Evolutionary conservation across 192 early-diverging fungal species (phyloP).

Genomic region (Backusella luteola): DNA sequence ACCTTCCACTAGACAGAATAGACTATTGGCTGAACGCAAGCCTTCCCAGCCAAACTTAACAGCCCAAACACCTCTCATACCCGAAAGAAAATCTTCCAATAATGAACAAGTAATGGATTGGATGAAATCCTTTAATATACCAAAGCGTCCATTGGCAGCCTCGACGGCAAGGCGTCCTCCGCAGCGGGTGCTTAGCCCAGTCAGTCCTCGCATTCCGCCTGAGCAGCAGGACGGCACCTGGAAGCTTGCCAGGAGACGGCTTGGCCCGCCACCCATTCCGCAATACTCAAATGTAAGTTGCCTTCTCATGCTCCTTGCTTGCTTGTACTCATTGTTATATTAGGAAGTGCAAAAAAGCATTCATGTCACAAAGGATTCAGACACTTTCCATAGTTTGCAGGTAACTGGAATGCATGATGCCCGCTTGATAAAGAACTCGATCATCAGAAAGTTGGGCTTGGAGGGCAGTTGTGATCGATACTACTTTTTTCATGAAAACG

Average conservation of each 20-base stretch:
- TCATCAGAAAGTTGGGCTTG: constrained; percentile 23
- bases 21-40: not conserved
- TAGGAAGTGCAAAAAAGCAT: constrained; percentile 19
- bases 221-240: constrained; percentile 1
- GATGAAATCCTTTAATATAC: constrained; percentile 14
- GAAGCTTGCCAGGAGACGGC: not conserved
- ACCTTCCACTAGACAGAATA: not conserved
- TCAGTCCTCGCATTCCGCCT: not conserved
- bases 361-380: constrained; percentile 29
- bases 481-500: constrained; percentile 28
- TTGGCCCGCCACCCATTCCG: not conserved
- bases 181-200: not conserved
- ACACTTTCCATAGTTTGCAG: constrained; percentile 25
- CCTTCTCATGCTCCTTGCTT: not conserved
- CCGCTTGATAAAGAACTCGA: constrained; percentile 15
- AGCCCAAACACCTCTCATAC: constrained; percentile 1
- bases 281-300: constrained; percentile 7
- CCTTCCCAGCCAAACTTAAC: not conserved
- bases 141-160: not conserved
- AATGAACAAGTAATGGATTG: constrained; percentile 8
- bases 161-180: not conserved
- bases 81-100: constrained; percentile 16
- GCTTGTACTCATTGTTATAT: not conserved
- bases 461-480: constrained; percentile 24
- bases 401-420: constrained; percentile 29